phyloP scores from a whole-genome alignment of 768 basidiomycete species.

The Lentinula lateritia region DNA sequence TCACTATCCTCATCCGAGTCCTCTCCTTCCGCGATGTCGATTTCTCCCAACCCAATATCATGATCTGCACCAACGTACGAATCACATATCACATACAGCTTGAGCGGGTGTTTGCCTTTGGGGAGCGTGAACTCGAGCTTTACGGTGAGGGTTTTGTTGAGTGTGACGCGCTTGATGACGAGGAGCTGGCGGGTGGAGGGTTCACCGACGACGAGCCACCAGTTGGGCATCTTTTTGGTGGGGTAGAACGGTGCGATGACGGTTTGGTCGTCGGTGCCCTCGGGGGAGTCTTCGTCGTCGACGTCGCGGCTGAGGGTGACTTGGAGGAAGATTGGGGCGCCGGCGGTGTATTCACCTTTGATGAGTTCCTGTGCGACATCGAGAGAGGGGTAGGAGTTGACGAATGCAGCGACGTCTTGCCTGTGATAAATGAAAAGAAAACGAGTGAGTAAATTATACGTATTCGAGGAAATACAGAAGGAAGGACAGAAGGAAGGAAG shows the following conservation, averaged over 20 bases:
- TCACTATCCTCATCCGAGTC: constrained; percentile 79
- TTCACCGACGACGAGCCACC: constrained; percentile 98
- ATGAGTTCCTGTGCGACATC: constrained; percentile 87
- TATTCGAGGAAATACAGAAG: no score
- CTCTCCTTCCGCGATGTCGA: constrained; percentile 89
- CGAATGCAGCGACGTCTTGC: constrained; percentile 92
- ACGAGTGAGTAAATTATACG: no score
- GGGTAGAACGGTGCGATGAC: constrained; percentile 97
- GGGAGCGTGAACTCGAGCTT: constrained; percentile 89
- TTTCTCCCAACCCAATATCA: constrained; percentile 75
- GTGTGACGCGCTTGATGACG: constrained; percentile 84
- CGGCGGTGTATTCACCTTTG: constrained; percentile 82
- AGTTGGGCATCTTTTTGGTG: constrained; percentile 83
- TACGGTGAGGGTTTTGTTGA: constrained; percentile 77
- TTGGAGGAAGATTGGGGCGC: constrained; percentile 75
- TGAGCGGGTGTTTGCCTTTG: constrained; percentile 76
- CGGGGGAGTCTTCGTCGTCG: no score
- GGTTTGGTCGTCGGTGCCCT: constrained; percentile 63
- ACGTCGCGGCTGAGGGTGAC: constrained; percentile 78
- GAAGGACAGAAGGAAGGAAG: no score
- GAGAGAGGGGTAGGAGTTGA: constrained; percentile 96
- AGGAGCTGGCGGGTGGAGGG: constrained; percentile 74
- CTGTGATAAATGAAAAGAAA: constrained; percentile 28
- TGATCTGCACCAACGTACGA: constrained; percentile 91
- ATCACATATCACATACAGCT: constrained; percentile 90